Conservation (phyloP, 2,329 filamentous ascomycete genomes). For the Kalaharituber pfeilii region DNA sequence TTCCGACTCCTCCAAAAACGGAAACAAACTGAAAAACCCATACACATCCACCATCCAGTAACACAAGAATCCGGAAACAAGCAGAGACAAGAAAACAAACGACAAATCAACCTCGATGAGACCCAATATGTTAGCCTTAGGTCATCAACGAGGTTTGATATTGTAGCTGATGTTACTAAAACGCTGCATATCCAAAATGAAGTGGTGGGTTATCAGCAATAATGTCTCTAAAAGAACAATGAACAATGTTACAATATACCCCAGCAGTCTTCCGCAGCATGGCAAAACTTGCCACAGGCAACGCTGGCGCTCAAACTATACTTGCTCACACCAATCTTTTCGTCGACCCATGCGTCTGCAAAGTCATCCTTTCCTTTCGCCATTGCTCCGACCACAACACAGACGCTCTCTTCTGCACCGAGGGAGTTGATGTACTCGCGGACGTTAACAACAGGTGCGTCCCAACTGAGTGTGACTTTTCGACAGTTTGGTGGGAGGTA, state of each 20-base stretch:
- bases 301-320: conserved; percentile 95
- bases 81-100: not conserved
- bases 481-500: conserved; percentile 93
- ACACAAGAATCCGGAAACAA: not conserved
- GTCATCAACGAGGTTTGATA: not conserved
- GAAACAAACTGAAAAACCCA: too few relatives aligned
- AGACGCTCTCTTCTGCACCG: conserved; percentile 73
- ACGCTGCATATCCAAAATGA: not conserved
- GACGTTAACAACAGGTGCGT: conserved; percentile 70
- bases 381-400: conserved; percentile 96
- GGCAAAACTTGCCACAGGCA: conserved; percentile 98
- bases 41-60: too few relatives aligned
- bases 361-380: conserved; percentile 93
- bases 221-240: not conserved
- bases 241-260: conserved; percentile 80
- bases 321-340: conserved; percentile 96
- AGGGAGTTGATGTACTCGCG: conserved; percentile 75
- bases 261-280: conserved; percentile 94
- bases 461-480: conserved; percentile 92
- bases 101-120: too few relatives aligned
- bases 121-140: too few relatives aligned
- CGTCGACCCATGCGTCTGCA: conserved; percentile 83
- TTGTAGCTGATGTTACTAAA: not conserved
- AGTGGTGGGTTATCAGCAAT: too few relatives aligned
- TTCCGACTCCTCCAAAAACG: too few relatives aligned